Conservation (phyloP, 345 rosid species). For the Clarkia xantiana region DNA sequence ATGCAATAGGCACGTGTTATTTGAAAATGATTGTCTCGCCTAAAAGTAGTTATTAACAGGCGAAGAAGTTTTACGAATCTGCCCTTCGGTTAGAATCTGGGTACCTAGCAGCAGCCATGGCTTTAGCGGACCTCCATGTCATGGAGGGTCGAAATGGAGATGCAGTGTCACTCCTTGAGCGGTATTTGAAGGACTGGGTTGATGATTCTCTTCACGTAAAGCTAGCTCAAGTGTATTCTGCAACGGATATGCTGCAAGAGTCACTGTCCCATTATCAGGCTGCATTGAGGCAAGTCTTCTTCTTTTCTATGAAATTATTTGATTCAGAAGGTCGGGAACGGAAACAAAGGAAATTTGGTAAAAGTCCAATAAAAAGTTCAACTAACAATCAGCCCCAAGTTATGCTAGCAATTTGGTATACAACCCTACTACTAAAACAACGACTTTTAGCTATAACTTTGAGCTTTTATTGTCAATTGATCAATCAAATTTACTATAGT, state of each 20-base stretch:
- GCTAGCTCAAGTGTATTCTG: conserved; percentile 90
- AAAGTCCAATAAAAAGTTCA: too few species aligned
- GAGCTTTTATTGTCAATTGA: too few species aligned
- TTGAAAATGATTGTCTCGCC: neutral
- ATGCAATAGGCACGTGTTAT: neutral
- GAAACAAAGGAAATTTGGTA: too few species aligned
- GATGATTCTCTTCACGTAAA: conserved; percentile 97
- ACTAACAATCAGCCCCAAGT: too few species aligned
- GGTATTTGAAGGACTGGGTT: conserved; percentile 94
- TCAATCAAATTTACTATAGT: neutral
- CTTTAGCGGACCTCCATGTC: conserved; percentile 86
- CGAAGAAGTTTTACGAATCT: conserved; percentile 90
- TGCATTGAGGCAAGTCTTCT: conserved; percentile 52
- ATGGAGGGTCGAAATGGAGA: conserved; percentile 86
- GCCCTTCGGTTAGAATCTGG: conserved; percentile 91
- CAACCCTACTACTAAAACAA: too few species aligned
- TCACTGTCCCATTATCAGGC: conserved; percentile 83
- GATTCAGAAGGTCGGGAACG: neutral
- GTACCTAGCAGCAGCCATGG: conserved; percentile 91
- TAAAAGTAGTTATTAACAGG: conserved; percentile 26
- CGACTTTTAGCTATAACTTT: too few species aligned
- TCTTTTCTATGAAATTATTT: neutral
- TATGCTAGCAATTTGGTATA: too few species aligned
- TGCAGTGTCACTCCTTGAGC: conserved; percentile 86
- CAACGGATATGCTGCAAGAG: conserved; percentile 74